A percentile compares a stretch with the other conserved stretches of the same genome.
phyloP scores from a whole-genome alignment of 495 filamentous ascomycete species.

The Xylaria sp. region DNA sequence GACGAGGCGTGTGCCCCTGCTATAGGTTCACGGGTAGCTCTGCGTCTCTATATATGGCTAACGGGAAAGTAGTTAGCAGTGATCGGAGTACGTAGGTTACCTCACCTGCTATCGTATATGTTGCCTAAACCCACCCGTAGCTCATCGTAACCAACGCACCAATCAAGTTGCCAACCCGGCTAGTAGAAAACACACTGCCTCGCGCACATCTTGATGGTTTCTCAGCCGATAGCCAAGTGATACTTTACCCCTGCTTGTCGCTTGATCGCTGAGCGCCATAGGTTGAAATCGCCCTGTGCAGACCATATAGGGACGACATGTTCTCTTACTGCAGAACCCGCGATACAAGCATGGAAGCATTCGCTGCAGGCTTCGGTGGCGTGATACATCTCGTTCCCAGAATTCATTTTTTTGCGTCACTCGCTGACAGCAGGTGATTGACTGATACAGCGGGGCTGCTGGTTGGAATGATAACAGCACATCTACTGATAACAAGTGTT shows the following conservation, averaged over 20 bases:
- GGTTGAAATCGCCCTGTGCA: constrained; percentile 15
- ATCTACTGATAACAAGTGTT: too few species aligned
- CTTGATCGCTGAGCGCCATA: constrained; percentile 16
- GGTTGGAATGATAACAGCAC: too few species aligned
- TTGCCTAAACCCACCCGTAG: not conserved
- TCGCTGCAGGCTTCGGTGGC: not conserved
- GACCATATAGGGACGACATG: not conserved
- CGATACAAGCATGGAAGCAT: constrained; percentile 1
- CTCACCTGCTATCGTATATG: not conserved
- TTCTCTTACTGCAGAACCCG: constrained; percentile 8
- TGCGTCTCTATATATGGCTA: constrained; percentile 1
- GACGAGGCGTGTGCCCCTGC: not conserved
- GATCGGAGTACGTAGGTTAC: not conserved
- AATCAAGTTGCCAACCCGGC: constrained; percentile 13
- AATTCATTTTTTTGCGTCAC: not conserved
- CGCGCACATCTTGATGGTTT: constrained; percentile 13
- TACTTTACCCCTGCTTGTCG: constrained; percentile 3
- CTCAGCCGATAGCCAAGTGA: constrained; percentile 14
- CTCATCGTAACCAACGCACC: not conserved
- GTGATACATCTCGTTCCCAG: not conserved
- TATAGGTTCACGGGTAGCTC: not conserved
- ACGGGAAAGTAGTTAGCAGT: not conserved
- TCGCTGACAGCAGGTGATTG: not conserved
- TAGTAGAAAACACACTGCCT: constrained; percentile 6
- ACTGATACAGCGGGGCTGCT: too few species aligned